Percentiles rank a stretch among this genome's conserved stretches.
Conservation (phyloP, 495 filamentous ascomycete genomes). For the Penicillium bovifimosum region DNA sequence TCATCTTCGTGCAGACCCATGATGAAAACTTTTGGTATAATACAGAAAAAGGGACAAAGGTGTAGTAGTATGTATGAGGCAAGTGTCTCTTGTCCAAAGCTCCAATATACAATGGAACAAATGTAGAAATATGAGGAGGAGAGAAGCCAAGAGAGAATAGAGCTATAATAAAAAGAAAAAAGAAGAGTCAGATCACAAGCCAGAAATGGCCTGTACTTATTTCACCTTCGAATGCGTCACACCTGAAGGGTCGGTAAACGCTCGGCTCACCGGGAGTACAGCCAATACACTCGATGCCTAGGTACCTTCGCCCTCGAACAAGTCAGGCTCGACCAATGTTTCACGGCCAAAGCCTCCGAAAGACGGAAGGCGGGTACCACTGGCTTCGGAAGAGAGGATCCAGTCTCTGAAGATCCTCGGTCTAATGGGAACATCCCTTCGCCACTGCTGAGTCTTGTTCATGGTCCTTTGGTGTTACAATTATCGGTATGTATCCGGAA, state of each 20-base stretch:
- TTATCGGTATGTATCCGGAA: constrained; percentile 14
- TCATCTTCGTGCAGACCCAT: constrained; percentile 62
- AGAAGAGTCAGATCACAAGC: constrained; percentile 29
- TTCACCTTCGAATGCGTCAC: constrained; percentile 33
- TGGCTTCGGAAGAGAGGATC: constrained; percentile 42
- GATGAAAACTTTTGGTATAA: constrained; percentile 18
- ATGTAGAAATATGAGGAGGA: constrained; percentile 1
- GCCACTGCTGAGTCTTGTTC: constrained; percentile 1
- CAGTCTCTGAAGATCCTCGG: constrained; percentile 37
- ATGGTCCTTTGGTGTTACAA: background rate
- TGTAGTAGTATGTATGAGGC: constrained; percentile 12
- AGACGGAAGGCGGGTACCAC: constrained; percentile 26
- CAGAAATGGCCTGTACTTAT: constrained; percentile 33
- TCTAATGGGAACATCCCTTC: constrained; percentile 30
- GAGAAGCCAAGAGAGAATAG: background rate
- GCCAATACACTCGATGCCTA: constrained; percentile 15
- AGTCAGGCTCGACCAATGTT: constrained; percentile 15
- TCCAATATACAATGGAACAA: constrained; percentile 2
- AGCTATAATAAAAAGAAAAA: constrained; percentile 21
- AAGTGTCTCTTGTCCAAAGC: background rate
- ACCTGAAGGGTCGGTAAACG: constrained; percentile 36
- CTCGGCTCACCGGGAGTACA: constrained; percentile 41
- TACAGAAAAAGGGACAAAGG: constrained; percentile 7
- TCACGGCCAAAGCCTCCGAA: constrained; percentile 30
- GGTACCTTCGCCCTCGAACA: constrained; percentile 5